Base-by-base conservation (phyloP, 2,329 filamentous ascomycete genomes). In the Aspergillus clavatus region DNA sequence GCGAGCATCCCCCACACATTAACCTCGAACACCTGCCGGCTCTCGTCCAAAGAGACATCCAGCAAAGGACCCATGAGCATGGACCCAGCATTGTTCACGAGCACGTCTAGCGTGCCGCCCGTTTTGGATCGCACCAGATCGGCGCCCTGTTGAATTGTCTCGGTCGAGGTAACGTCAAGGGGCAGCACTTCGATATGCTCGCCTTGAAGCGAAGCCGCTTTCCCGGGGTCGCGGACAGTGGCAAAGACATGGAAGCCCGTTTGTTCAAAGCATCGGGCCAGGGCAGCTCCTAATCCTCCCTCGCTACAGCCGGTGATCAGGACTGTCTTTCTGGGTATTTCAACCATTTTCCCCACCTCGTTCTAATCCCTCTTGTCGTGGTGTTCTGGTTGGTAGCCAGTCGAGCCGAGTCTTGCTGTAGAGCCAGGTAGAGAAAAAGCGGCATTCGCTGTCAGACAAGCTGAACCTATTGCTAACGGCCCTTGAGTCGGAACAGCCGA, bases 11-110 rank as follows among this genome's bases (percentile, higher is more conserved):
- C 64, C 61, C 65, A 74, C 18, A 72, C 55, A 48, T 76, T 76
- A 12, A 69, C 55, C 10, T 74, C 68, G 46, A 67, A 73, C 3
- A 72, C 24, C 12, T 42, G 47, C 39, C 62, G 68, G n/a, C 62
- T 65, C 12, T 65, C 48, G 1, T 57, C 53, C 2, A 72, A 46
- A 22, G 65, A 53, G 0, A 58, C 50, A 36, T 74, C 70, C 7
- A 73, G 42, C 4, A 65, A 48, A 1, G 71, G 72, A 45, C 58
- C 58, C 7, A 58, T 50, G n/a, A 59, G 60, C n/a, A 51, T 54
- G 2, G 43, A 38, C 2, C 67, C 72, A 10, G 72, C 68, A 43
- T 75, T 76, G 55, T 75, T 75, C 44, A 75, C 54, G 0, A 74
- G 55, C 24, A 60, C 54, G 43, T 72, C 62, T 7, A 74, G 56